phyloP scores from a whole-genome alignment of 768 basidiomycete genomes.

The Calvatia gigantea region DNA sequence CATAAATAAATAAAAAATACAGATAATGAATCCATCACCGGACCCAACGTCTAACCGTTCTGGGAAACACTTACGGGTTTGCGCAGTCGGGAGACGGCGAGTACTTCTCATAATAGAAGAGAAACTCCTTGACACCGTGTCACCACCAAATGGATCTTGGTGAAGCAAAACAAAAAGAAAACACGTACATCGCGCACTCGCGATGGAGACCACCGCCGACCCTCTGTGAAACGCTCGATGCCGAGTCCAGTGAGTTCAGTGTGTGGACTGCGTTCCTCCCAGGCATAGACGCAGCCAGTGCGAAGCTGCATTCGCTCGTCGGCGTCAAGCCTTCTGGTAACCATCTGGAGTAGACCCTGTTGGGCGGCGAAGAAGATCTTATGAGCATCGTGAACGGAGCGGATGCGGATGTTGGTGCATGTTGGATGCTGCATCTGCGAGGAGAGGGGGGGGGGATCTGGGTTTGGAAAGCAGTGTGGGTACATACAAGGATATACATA shows the following conservation, averaged over 20 bases:
- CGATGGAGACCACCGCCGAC: conserved; percentile 78
- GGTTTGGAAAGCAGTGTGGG: conserved; percentile 11
- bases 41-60: not conserved
- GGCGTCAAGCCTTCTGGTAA: conserved; percentile 73
- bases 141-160: not conserved
- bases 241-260: conserved; percentile 75
- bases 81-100: conserved; percentile 41
- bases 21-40: not conserved
- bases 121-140: conserved; percentile 57
- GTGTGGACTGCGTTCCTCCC: conserved; percentile 76
- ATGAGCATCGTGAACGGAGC: conserved; percentile 75
- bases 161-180: not conserved
- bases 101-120: conserved; percentile 82
- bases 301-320: conserved; percentile 63
- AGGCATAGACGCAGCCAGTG: conserved; percentile 55
- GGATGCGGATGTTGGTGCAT: conserved; percentile 67
- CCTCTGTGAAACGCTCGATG: conserved; percentile 85
- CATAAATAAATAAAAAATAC: not conserved
- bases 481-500: conserved; percentile 9
- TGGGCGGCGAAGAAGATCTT: conserved; percentile 76
- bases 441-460: conserved; percentile 14
- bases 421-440: conserved; percentile 67
- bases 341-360: conserved; percentile 61
- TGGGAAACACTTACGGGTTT: conserved; percentile 25
- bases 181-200: conserved; percentile 73